phyloP scores from a whole-genome alignment of 2,329 filamentous ascomycete genomes.

The Dactylellina haptotyla region DNA sequence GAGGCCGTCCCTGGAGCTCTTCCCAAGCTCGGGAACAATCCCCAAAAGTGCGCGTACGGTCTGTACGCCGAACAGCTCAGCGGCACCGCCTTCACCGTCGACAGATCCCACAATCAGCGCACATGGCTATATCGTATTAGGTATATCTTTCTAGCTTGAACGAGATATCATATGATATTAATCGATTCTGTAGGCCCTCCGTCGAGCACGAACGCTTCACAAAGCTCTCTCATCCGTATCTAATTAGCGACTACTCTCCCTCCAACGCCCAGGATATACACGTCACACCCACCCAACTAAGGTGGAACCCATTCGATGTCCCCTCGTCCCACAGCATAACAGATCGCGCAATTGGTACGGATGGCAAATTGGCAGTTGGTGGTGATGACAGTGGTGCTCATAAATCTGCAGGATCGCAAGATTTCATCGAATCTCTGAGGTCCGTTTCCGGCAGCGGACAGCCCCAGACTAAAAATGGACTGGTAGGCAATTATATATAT shows the following conservation, averaged over 20 bases:
- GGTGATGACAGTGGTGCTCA: background rate
- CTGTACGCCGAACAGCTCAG: conserved; percentile 85
- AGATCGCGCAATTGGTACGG: conserved; percentile 34
- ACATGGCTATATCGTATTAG: conserved; percentile 76
- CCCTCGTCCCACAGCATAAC: conserved; percentile 65
- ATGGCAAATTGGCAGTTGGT: background rate
- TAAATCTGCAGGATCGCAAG: conserved; percentile 68
- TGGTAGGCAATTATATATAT: conserved; percentile 61
- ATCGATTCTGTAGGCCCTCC: conserved; percentile 20
- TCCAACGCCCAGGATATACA: conserved; percentile 66
- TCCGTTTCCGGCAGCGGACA: conserved; percentile 82
- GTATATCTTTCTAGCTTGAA: conserved; percentile 57
- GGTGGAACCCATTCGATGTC: conserved; percentile 78
- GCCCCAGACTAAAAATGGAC: conserved; percentile 78
- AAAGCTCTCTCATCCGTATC: conserved; percentile 59
- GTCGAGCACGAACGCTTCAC: conserved; percentile 52
- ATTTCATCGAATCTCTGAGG: conserved; percentile 71
- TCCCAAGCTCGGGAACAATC: conserved; percentile 70
- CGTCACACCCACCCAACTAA: conserved; percentile 81
- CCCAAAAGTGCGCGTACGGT: conserved; percentile 80
- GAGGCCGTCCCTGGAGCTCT: conserved; percentile 46
- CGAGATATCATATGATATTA: conserved; percentile 56
- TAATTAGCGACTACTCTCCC: conserved; percentile 63
- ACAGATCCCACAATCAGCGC: conserved; percentile 75
- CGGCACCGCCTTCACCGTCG: conserved; percentile 76